These are phyloP conservation scores for Peronosclerospora sorghi DNA, from an alignment of 352 stramenopile species.

Conservation along the genomic window DNA sequence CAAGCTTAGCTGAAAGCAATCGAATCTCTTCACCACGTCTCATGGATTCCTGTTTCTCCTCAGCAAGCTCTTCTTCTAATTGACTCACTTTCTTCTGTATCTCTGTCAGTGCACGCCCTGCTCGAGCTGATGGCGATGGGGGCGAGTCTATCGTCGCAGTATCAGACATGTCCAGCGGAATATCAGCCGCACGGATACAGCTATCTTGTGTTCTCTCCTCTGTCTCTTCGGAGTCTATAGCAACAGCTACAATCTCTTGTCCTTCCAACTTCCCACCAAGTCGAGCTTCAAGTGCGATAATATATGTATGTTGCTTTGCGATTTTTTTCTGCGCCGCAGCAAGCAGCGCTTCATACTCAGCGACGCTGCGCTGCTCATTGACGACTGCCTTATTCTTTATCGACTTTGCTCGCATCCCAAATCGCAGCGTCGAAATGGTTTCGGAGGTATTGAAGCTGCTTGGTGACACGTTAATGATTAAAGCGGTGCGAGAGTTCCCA, in stretches of 20 bases:
- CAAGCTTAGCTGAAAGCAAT: slow-evolving; percentile 45
- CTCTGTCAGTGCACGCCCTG: slow-evolving; percentile 47
- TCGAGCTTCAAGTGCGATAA: slow-evolving; percentile 64
- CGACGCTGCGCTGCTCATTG: slow-evolving; percentile 85
- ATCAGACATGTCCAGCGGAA: slow-evolving; percentile 21
- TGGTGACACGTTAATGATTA: slow-evolving; percentile 90
- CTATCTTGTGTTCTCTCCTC: slow-evolving; percentile 1
- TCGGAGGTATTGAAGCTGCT: slow-evolving; percentile 86
- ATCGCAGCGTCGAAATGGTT: slow-evolving; percentile 88
- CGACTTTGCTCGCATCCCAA: slow-evolving; percentile 87
- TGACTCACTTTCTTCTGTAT: slow-evolving; percentile 57
- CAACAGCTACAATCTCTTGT: background rate
- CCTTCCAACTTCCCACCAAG: slow-evolving; percentile 16
- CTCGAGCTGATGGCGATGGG: slow-evolving; percentile 40
- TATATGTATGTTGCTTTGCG: slow-evolving; percentile 70
- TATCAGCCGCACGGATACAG: slow-evolving; percentile 9
- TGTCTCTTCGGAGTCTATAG: slow-evolving; percentile 2
- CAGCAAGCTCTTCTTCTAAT: slow-evolving; percentile 65
- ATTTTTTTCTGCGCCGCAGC: slow-evolving; percentile 75
- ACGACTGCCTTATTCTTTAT: slow-evolving; percentile 94
- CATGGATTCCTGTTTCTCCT: slow-evolving; percentile 73
- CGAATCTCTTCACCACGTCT: slow-evolving; percentile 68
- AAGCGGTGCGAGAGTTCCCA: slow-evolving; percentile 87
- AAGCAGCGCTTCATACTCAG: slow-evolving; percentile 85
- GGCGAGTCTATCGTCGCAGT: slow-evolving; percentile 3